Base-by-base conservation (phyloP, 352 stramenopile species). In the Blastocystis sp. region DNA sequence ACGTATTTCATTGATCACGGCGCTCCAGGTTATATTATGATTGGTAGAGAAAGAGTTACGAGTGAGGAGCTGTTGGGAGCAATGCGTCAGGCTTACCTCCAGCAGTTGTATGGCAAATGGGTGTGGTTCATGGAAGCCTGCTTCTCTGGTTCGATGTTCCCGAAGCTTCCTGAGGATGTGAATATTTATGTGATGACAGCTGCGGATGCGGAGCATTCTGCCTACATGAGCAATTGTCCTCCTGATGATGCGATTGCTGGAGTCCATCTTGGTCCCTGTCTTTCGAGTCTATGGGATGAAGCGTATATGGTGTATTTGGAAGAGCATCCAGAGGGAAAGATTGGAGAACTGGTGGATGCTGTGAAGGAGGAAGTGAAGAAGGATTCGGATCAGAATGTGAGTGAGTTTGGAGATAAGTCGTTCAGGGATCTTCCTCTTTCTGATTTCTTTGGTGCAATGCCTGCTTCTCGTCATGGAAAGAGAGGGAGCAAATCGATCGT, bases 1-100 rank as follows among this genome's bases (percentile, higher is more conserved):
- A 84, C 38, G 4, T 84, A 84, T 56, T 65, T 65, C 57, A 84
- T 84, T 84, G 72, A 84, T 16, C 72, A 84, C 24, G 42, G 72
- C 34, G 38, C 1, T 32, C 9, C 72, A 29, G 72, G 16, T 4
- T 24, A 38, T n/a, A 53, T 84, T 69, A 18, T 3, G 0, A 18
- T 84, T 84, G 72, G 72, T 42, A 27, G 42, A 6, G 72, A 69
- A 16, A n/a, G 29, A 11, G 34, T 84, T 6, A 2, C 6, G 11
- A 4, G 1, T 9, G 4, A 48, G 1, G 46, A 65, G 9, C 4
- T 65, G 36, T 2, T 65, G 1, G 72, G 24, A 51, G 32, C 72
- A 4, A 9, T 84, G 4, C 14, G 38, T 14, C 21, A 7, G 1
- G 57, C 57, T 24, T 14, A 84, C 46, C 7, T 44, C 8, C 72